Percentiles rank a stretch among this genome's conserved stretches.
Evolutionary conservation across 2,329 filamentous ascomycete species (phyloP).

Genomic region (Colletotrichum costaricense): DNA sequence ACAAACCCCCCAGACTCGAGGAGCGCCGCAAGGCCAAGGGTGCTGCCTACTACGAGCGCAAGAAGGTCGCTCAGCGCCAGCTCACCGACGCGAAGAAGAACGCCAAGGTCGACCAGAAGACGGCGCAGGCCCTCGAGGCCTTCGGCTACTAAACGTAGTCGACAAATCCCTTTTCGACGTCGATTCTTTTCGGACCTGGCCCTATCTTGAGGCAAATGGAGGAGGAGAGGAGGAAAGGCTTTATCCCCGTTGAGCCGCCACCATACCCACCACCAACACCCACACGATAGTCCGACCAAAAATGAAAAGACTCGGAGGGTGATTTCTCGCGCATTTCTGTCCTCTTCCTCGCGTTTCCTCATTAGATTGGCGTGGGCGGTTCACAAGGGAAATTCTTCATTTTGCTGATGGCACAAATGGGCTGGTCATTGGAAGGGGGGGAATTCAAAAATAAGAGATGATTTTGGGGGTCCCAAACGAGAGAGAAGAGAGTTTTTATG

Average conservation of each 20-base stretch:
- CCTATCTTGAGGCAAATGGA: background rate
- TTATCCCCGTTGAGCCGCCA: slow-evolving; percentile 33
- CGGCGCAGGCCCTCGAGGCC: slow-evolving; percentile 86
- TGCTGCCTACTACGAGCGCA: slow-evolving; percentile 99
- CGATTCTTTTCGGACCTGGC: background rate
- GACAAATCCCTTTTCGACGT: slow-evolving; percentile 28
- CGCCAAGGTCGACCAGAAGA: slow-evolving; percentile 87
- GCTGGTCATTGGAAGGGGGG: slow-evolving; percentile 43
- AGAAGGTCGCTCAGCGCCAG: slow-evolving; percentile 95
- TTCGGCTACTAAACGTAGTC: slow-evolving; percentile 82
- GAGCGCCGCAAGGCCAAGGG: slow-evolving; percentile 99
- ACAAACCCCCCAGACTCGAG: slow-evolving; percentile 78
- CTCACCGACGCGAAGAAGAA: slow-evolving; percentile 93
- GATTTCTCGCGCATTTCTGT: slow-evolving; percentile 43
- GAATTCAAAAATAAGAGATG: slow-evolving; percentile 14
- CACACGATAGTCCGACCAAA: background rate
- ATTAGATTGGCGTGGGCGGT: slow-evolving; percentile 66
- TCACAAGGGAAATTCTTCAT: slow-evolving; percentile 62
- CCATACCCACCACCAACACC: slow-evolving; percentile 3
- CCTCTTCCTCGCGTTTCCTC: slow-evolving; percentile 61
- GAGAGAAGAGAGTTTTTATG: background rate
- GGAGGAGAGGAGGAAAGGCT: slow-evolving; percentile 20
- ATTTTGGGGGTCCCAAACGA: slow-evolving; percentile 31
- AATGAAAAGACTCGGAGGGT: slow-evolving; percentile 26
- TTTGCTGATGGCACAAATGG: slow-evolving; percentile 57